These are phyloP conservation scores for Diaporthe ampelina DNA, from an alignment of 2,329 filamentous ascomycete species.

Conservation along the genomic window DNA sequence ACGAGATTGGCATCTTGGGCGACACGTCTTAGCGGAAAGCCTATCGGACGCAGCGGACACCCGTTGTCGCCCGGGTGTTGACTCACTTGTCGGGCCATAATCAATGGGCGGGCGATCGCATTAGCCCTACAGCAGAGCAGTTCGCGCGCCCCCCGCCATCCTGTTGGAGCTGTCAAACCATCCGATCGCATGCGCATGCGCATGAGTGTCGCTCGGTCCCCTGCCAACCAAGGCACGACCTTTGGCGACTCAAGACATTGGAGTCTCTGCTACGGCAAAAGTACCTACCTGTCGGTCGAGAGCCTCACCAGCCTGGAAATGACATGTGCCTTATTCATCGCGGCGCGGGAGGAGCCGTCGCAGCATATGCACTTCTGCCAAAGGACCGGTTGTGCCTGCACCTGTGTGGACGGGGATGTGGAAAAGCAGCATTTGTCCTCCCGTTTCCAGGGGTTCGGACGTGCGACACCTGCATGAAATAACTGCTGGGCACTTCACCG, in stretches of 20 bases:
- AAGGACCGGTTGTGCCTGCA: slow-evolving; percentile 23
- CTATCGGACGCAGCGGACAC: neutral
- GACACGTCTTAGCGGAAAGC: neutral
- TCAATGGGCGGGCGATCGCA: neutral
- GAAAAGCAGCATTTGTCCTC: slow-evolving; percentile 37
- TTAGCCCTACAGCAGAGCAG: neutral
- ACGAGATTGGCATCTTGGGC: neutral
- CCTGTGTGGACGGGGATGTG: slow-evolving; percentile 30
- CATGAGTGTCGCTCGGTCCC: slow-evolving; percentile 17
- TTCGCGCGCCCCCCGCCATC: slow-evolving; percentile 6
- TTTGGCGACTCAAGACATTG: neutral
- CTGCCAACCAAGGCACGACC: slow-evolving; percentile 4
- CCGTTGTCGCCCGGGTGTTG: slow-evolving; percentile 1
- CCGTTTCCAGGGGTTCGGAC: slow-evolving; percentile 33
- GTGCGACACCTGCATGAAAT: slow-evolving; percentile 39
- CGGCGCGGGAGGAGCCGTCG: slow-evolving; percentile 41
- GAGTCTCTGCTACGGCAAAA: slow-evolving; percentile 4
- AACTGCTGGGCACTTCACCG: slow-evolving; percentile 33
- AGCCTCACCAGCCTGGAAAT: slow-evolving; percentile 13
- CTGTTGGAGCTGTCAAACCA: slow-evolving; percentile 22
- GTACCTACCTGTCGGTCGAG: slow-evolving; percentile 9
- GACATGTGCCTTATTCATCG: slow-evolving; percentile 32
- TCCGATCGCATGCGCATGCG: slow-evolving; percentile 7
- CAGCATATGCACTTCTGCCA: slow-evolving; percentile 34
- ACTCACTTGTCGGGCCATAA: slow-evolving; percentile 1